Evolutionary conservation across 2,329 filamentous ascomycete genomes (phyloP).

Genomic region (Pezicula radicicola): DNA sequence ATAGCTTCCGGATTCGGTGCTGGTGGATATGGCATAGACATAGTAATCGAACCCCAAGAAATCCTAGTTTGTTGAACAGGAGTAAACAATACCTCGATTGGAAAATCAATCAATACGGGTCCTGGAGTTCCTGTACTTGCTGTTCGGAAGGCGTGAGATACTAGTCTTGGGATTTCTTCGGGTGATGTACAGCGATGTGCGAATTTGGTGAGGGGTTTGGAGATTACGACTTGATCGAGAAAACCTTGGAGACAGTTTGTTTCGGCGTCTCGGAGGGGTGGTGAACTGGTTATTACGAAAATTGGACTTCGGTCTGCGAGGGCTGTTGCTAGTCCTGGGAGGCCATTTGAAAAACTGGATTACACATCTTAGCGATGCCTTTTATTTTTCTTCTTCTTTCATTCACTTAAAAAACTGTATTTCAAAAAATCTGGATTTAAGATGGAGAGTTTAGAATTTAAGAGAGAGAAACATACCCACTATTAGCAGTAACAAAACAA

Average conservation of each 20-base stretch:
- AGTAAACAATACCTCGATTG: constrained; percentile 38
- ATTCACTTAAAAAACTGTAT: too few relatives aligned
- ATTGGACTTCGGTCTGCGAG: constrained; percentile 25
- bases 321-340: too few relatives aligned
- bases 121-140: constrained; percentile 38
- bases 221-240: constrained; percentile 41
- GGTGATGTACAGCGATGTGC: constrained; percentile 40
- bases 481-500: constrained; percentile 46
- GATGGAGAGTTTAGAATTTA: constrained; percentile 20
- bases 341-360: too few relatives aligned
- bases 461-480: constrained; percentile 42
- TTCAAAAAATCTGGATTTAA: too few relatives aligned
- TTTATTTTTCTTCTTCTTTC: too few relatives aligned
- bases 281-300: constrained; percentile 41
- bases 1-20: too few relatives aligned
- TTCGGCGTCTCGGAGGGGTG: constrained; percentile 40
- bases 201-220: constrained; percentile 42
- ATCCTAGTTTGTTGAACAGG: constrained; percentile 32
- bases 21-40: too few relatives aligned
- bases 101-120: constrained; percentile 34
- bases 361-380: too few relatives aligned
- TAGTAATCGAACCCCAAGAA: too few relatives aligned
- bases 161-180: constrained; percentile 41
- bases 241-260: constrained; percentile 44
- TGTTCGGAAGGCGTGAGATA: constrained; percentile 37